Evolutionary conservation across 202 grass and related monocot species (phyloP).

Genomic region (Dendrocalamus latiflorus): DNA sequence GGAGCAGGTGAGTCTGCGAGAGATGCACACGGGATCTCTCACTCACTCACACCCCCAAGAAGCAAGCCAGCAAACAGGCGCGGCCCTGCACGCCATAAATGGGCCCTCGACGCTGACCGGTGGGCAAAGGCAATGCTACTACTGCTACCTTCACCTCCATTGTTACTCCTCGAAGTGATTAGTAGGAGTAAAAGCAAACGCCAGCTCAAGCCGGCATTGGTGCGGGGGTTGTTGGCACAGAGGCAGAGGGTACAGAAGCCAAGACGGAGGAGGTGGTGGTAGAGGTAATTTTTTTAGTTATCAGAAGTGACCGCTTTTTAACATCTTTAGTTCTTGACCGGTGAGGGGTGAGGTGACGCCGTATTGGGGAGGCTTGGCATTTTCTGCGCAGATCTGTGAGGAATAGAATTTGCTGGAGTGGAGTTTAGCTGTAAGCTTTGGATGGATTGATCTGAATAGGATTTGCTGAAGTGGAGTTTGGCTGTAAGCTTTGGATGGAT

Average conservation of each 20-base stretch:
- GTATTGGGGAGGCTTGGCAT: not conserved
- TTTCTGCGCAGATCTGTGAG: not conserved
- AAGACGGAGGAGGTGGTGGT: too few relatives aligned
- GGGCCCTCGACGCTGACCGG: not conserved
- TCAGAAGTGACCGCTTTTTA: not conserved
- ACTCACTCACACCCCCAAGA: not conserved
- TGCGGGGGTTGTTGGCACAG: not conserved
- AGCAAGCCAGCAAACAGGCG: not conserved
- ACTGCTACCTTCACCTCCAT: not conserved
- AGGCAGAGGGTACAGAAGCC: too few relatives aligned
- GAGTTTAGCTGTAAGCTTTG: not conserved
- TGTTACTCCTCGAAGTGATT: not conserved
- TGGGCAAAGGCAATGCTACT: not conserved
- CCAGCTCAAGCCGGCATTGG: not conserved
- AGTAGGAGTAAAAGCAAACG: not conserved
- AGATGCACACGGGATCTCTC: not conserved
- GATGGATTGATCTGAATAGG: not conserved
- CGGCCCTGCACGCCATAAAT: conserved; percentile 18
- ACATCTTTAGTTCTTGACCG: not conserved
- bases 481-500: not conserved
- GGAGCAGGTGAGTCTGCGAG: not conserved
- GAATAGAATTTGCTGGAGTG: not conserved
- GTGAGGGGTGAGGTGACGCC: not conserved
- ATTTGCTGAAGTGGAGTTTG: not conserved
- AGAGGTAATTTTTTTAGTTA: not conserved